Conservation (phyloP, 805 yeast genomes). For the Candida sonorensis region DNA sequence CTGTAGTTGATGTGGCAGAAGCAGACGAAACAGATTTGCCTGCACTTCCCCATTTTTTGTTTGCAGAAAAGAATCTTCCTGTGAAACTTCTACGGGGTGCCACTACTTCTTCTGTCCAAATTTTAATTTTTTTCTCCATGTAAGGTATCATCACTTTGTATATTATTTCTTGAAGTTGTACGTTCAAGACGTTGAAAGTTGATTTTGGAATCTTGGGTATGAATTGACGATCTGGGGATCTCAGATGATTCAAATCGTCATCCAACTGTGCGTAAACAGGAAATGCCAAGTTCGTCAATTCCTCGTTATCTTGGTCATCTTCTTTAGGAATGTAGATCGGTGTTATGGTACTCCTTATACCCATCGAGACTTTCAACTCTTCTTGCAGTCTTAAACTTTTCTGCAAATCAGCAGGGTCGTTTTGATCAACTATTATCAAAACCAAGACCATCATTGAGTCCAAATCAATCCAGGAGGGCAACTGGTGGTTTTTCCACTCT, state of each 20-base stretch:
- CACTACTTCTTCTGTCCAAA: conserved; percentile 81
- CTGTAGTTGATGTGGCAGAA: background rate
- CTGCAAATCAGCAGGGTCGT: conserved; percentile 37
- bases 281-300: conserved; percentile 13
- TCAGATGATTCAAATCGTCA: conserved; percentile 33
- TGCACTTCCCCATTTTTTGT: conserved; percentile 45
- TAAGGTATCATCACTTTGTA: conserved; percentile 59
- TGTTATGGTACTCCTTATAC: conserved; percentile 15
- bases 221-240: background rate
- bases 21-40: conserved; percentile 13
- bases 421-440: conserved; percentile 43
- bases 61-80: conserved; percentile 59
- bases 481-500: conserved; percentile 36
- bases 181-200: conserved; percentile 24
- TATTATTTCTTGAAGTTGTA: conserved; percentile 40
- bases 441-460: conserved; percentile 54
- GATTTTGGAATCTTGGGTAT: conserved; percentile 11
- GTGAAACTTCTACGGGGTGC: conserved; percentile 73
- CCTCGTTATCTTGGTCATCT: conserved; percentile 1
- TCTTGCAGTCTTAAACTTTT: conserved; percentile 27
- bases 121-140: conserved; percentile 73
- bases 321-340: conserved; percentile 7
- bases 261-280: conserved; percentile 35
- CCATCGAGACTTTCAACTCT: conserved; percentile 17
- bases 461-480: conserved; percentile 61